A percentile compares a stretch with the other conserved stretches of the same genome.
These are phyloP conservation scores for Ophiostoma quercus DNA, from an alignment of 2,329 filamentous ascomycete genomes.

Conservation along the genomic window DNA sequence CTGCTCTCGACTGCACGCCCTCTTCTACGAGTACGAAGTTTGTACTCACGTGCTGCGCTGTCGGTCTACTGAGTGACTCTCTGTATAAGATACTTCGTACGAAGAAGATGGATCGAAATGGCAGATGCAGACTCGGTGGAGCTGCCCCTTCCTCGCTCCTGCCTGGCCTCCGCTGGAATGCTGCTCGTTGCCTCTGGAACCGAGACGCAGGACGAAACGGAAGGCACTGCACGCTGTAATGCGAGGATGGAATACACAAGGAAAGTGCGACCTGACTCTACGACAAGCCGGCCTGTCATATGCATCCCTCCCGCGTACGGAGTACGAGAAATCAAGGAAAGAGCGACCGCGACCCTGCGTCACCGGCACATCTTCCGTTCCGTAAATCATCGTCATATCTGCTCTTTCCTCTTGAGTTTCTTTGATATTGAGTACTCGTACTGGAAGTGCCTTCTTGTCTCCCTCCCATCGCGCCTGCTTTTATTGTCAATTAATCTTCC, in stretches of 20 bases:
- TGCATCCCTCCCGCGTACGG: background rate
- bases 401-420: background rate
- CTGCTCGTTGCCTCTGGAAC: constrained; percentile 1
- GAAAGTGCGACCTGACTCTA: background rate
- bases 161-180: background rate
- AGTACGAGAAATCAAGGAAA: background rate
- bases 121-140: background rate
- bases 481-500: constrained; percentile 10
- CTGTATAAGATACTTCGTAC: no score
- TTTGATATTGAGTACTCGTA: background rate
- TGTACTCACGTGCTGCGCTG: background rate
- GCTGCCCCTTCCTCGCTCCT: background rate
- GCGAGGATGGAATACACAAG: background rate
- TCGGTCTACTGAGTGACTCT: background rate
- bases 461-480: background rate
- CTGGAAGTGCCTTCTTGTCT: background rate
- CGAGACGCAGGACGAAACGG: constrained; percentile 1
- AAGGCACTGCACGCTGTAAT: background rate
- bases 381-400: background rate
- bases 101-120: background rate
- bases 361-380: background rate
- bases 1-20: background rate
- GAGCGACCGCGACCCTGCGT: background rate
- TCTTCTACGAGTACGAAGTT: no score
- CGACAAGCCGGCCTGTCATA: background rate